Base-by-base conservation (phyloP, 2,329 filamentous ascomycete genomes). In the Proliferodiscus dingleyae region DNA sequence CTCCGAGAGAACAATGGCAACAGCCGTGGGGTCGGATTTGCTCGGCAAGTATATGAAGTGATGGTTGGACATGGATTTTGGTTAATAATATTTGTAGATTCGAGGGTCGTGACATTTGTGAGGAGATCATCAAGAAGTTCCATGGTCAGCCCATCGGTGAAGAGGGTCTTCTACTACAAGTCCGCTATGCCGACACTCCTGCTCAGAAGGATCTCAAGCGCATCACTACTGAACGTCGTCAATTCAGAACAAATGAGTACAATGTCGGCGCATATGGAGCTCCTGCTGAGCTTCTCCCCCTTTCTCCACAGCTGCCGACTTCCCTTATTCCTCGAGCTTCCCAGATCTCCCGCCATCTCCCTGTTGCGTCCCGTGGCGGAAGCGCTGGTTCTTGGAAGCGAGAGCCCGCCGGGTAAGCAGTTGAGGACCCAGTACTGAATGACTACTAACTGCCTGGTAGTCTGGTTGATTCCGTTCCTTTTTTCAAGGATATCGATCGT, bases 151-250 rank as follows among this genome's bases (percentile, higher is more conserved):
- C 78, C 23, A 77, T 87, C 55, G 87, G 87, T 32, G 81, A 86
- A 26, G 88, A 95, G 60, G 81, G 85, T 22, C 80, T 93, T 54
- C 83, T 90, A 53, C 80, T 93, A 69, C 90, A 96, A 69, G 89
- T 98, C 57, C 90, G 93, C 55, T 98, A 95, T 66, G 91, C 94
- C 52, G 93, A 98, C 63, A 98, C 93, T 29, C 88, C 93, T 45
- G 87, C 91, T 52, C 93, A 98, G 68, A 98, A 98, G 53, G 82
- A 93, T 64, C 77, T 98, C 57, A 98, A 98, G 77, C 86, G 93
- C 54, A 86, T 96, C 64, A 97, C 91, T 33, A 89, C 93, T 24
- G 89, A 95, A 65, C 88, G 90, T 47, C 89, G 93, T 50, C 89
- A 95, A 62, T 97, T 95, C 71, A 88, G 93, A 49, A 93, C 91